Base-by-base conservation (phyloP, 2,329 filamentous ascomycete species). In the Neofusicoccum umdonicola region DNA sequence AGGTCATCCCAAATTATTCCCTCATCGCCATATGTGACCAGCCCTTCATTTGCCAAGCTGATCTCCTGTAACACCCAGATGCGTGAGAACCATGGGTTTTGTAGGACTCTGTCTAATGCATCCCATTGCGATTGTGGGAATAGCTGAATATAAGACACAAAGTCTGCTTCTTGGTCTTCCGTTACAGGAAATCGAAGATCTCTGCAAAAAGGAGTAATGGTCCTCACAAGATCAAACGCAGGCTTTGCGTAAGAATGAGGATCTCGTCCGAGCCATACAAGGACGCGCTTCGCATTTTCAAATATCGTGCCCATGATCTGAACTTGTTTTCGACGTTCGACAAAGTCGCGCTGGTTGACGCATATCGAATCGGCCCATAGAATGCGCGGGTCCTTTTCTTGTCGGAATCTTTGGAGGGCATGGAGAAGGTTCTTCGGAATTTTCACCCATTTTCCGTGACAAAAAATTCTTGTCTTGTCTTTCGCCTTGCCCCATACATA, bases 271-370 rank as follows among this genome's bases (percentile, higher is more conserved):
- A 73, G 63, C 71, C 71, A 74, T 13, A 71, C 69, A 17, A 72
- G 64, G n/a, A 74, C 72, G 8, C 63, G 34, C 42, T 69, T 66
- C 1, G 71, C 70, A 9, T 66, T 68, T 45, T 69, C 66, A 42
- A 71, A 74, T n/a, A 74, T 72, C 22, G 66, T 68, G 45, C 66
- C 69, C 71, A 73, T 74, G 45, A 71, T 68, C 4, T 39, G 50
- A 34, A 74, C 72, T 67, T 73, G 71, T 15, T 64, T 34, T 31
- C 67, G 64, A 52, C 69, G 67, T 66, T 74, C 70, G 56, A 50
- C 63, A 39, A 68, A 65, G 62, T 73, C 66, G 19, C 51, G 48
- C 65, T 74, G 73, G 60, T 74, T 69, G 44, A 69, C 68, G 27
- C 64, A 68, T 2, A 69, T 65, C 7, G 65, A 63, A 50, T 68